These are phyloP conservation scores for Apiospora phragmitis DNA, from an alignment of 2,329 filamentous ascomycete species.

Conservation along the genomic window DNA sequence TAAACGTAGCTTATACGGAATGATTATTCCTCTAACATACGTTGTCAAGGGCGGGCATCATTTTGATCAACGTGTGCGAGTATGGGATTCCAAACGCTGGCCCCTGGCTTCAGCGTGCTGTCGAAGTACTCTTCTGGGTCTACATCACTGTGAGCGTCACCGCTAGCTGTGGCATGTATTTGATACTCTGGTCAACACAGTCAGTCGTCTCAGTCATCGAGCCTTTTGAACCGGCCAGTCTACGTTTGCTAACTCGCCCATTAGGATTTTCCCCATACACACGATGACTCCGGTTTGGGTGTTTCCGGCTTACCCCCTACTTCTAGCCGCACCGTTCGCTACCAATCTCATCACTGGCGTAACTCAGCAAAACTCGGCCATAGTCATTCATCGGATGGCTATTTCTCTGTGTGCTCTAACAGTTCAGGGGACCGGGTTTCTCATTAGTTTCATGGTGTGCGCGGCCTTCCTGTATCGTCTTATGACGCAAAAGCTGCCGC, in stretches of 20 bases:
- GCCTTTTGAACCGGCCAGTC: neutral
- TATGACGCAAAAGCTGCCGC: slow-evolving; percentile 84
- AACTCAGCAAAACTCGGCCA: slow-evolving; percentile 23
- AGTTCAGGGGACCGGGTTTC: slow-evolving; percentile 55
- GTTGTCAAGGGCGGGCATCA: slow-evolving; percentile 64
- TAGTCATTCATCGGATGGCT: slow-evolving; percentile 41
- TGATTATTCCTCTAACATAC: slow-evolving; percentile 13
- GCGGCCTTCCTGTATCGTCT: slow-evolving; percentile 81
- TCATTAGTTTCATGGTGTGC: slow-evolving; percentile 74
- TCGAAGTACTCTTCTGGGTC: slow-evolving; percentile 73
- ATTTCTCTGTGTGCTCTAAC: slow-evolving; percentile 51
- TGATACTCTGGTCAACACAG: slow-evolving; percentile 68
- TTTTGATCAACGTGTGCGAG: slow-evolving; percentile 76
- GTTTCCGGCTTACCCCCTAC: slow-evolving; percentile 79
- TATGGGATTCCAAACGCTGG: slow-evolving; percentile 68
- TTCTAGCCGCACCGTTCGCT: slow-evolving; percentile 75
- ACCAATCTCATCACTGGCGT: slow-evolving; percentile 53
- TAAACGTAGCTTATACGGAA: slow-evolving; percentile 15
- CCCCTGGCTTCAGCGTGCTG: slow-evolving; percentile 58
- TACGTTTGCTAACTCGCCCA: slow-evolving; percentile 25
- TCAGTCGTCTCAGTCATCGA: slow-evolving; percentile 33
- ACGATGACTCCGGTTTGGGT: slow-evolving; percentile 90
- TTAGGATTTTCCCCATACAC: slow-evolving; percentile 63
- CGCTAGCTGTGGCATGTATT: slow-evolving; percentile 70
- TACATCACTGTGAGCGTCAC: slow-evolving; percentile 68